Evolutionary conservation across 108 stramenopile species (phyloP), one percentile per base, ranked within the genome.

Genomic region (Pinguiococcus pyrenoidosus): DNA sequence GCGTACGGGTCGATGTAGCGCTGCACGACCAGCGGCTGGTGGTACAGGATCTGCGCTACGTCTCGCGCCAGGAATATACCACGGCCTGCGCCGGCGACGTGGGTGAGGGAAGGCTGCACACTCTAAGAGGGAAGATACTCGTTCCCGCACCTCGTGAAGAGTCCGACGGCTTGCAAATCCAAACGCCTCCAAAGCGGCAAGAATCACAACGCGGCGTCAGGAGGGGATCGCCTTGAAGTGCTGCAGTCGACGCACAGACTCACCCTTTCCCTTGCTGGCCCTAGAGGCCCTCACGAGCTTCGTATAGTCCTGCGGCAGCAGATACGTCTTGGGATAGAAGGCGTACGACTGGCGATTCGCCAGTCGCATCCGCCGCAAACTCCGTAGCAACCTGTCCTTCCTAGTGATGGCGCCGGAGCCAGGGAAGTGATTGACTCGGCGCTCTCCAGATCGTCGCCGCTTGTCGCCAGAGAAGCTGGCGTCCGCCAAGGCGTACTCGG

Each of bases 131-230:
- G n/a, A n/a, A n/a, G n/a, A n/a, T n/a, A n/a, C n/a, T n/a, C n/a
- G n/a, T n/a, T n/a, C n/a, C n/a, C n/a, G n/a, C n/a, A n/a, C n/a
- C n/a, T 13, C 54, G 29, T 9, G 54, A 54, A 9, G 54, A 54
- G 33, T 44, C 54, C 33, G 32, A 26, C 14, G 54, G 54, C 43
- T 54, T 54, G 41, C 43, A 32, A 14, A 54, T 54, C 54, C 54
- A 54, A 22, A 44, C 14, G 6, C 35, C 48, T 3, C 48, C 33
- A n/a, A n/a, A 33, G 48, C 37, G 35, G 25, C 48, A 33, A n/a
- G n/a, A n/a, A n/a, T n/a, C n/a, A n/a, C n/a, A n/a, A n/a, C n/a
- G n/a, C n/a, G n/a, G n/a, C n/a, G n/a, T n/a, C n/a, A n/a, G n/a
- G n/a, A n/a, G n/a, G n/a, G n/a, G n/a, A n/a, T n/a, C n/a, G n/a